Evolutionary conservation across 768 basidiomycete genomes (phyloP).

Genomic region (Boletus fagicola): DNA sequence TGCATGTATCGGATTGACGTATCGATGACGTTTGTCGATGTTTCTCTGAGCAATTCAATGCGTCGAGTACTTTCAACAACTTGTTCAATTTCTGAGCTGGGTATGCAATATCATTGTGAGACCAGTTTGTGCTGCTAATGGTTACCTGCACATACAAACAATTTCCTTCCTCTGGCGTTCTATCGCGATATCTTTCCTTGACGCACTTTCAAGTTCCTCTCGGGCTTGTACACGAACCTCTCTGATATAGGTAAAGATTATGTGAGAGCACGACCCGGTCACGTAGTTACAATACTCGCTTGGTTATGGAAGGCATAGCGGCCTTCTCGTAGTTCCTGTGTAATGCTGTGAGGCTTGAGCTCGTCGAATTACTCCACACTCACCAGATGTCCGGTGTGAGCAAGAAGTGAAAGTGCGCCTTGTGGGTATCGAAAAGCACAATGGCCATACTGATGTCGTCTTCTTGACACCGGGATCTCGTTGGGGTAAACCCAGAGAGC

Average conservation of each 20-base stretch:
- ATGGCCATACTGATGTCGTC: no score
- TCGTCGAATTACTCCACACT: no score
- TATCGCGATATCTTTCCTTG: background rate
- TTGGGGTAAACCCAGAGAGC: no score
- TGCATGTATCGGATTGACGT: constrained; percentile 14
- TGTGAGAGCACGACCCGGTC: background rate
- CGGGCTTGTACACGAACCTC: background rate
- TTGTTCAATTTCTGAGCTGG: constrained; percentile 1
- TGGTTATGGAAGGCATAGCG: background rate
- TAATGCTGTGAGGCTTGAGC: no score
- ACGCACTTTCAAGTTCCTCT: background rate
- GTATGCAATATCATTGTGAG: background rate
- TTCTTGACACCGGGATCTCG: no score
- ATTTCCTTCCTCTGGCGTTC: background rate
- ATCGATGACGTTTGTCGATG: background rate
- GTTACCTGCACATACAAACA: constrained; percentile 1
- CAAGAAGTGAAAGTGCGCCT: no score
- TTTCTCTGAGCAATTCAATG: background rate
- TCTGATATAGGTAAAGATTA: background rate
- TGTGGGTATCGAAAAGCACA: no score
- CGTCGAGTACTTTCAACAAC: background rate
- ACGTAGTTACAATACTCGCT: background rate
- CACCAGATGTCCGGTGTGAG: no score
- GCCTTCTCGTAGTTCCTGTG: background rate
- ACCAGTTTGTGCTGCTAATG: accelerated